Percentiles rank a stretch among this genome's conserved stretches.
Conservation (phyloP, 176 grass and related monocot species). For the Puccinellia tenuiflora region DNA sequence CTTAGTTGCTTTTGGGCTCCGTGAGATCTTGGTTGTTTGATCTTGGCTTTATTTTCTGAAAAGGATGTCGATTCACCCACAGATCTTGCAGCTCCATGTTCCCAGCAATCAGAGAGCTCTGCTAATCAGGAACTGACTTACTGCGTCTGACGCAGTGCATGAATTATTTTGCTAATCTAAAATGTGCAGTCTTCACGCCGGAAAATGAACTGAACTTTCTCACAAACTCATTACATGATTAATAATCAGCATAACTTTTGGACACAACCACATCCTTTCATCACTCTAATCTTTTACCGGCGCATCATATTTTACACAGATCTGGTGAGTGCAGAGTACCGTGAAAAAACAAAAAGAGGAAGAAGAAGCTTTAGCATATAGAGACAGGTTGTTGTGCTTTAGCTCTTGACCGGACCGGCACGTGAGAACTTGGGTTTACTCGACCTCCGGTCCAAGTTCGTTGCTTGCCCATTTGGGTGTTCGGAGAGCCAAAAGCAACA, state of each 20-base stretch:
- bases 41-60: slow-evolving; percentile 30
- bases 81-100: slow-evolving; percentile 1
- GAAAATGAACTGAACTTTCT: not conserved
- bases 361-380: not conserved
- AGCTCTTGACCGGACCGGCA: not conserved
- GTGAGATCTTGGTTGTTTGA: slow-evolving; percentile 30
- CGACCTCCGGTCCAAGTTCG: slow-evolving; percentile 24
- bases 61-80: slow-evolving; percentile 13
- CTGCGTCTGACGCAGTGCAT: not conserved
- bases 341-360: not conserved
- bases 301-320: not conserved
- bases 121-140: not conserved
- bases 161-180: not conserved
- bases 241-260: not conserved
- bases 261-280: not conserved
- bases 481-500: slow-evolving; percentile 19
- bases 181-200: not conserved
- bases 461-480: slow-evolving; percentile 25
- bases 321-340: not conserved
- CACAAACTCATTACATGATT: not conserved
- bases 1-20: slow-evolving; percentile 13
- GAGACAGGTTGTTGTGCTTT: slow-evolving; percentile 4
- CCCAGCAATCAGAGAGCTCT: not conserved
- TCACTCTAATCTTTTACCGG: not conserved
- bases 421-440: slow-evolving; percentile 18